Conservation (phyloP, 176 grass and related monocot genomes). For the Stipa capillata region DNA sequence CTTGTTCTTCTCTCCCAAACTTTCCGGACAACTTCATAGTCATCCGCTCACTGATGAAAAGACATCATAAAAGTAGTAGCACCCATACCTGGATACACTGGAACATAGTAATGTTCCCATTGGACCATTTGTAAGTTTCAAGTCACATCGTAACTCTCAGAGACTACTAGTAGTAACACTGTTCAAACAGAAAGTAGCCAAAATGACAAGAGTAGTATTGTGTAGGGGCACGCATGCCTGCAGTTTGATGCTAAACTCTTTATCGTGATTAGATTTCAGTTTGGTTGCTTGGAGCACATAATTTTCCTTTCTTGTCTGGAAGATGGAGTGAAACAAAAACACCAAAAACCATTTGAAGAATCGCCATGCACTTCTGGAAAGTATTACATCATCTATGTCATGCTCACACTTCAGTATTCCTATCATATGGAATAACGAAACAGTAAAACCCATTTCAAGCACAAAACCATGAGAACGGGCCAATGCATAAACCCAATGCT, state of each 20-base stretch:
- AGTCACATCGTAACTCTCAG: not conserved
- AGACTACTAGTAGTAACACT: not conserved
- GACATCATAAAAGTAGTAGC: conserved; percentile 11
- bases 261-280: not conserved
- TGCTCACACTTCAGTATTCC: not conserved
- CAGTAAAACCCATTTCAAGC: not conserved
- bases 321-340: not conserved
- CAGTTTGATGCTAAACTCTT: not conserved
- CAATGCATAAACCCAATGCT: not conserved
- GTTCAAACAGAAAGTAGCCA: not conserved
- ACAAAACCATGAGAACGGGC: not conserved
- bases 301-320: not conserved
- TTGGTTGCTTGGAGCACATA: not conserved
- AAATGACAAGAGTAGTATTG: not conserved
- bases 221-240: not conserved
- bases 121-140: not conserved
- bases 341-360: not conserved
- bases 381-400: not conserved
- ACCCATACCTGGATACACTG: not conserved
- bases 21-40: conserved; percentile 91
- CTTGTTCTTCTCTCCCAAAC: no score
- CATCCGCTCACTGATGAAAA: conserved; percentile 72
- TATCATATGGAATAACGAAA: not conserved
- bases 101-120: not conserved
- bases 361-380: not conserved